These are phyloP conservation scores for Vigna nakashimae DNA, from an alignment of 306 rosid genomes.

Conservation along the genomic window DNA sequence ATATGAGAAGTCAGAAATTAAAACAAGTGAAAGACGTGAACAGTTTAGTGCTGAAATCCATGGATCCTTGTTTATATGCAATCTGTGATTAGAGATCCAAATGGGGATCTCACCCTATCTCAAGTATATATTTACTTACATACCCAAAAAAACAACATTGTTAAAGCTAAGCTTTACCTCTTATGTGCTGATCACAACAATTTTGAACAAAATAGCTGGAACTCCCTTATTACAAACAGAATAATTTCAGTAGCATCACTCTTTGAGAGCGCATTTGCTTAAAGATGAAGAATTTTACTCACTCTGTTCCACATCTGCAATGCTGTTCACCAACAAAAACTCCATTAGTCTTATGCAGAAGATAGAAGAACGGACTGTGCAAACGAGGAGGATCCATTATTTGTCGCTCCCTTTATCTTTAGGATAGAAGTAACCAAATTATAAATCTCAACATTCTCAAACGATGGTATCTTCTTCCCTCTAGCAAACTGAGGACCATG, in stretches of 20 bases:
- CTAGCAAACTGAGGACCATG: slow-evolving; percentile 95
- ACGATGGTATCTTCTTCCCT: slow-evolving; percentile 87
- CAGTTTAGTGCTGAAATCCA: slow-evolving; percentile 6
- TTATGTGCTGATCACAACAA: slow-evolving; percentile 35
- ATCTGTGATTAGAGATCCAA: slow-evolving; percentile 19
- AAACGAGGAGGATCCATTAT: slow-evolving; percentile 83
- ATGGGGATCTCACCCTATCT: slow-evolving; percentile 36
- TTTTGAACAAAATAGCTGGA: slow-evolving; percentile 29
- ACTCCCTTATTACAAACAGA: slow-evolving; percentile 33
- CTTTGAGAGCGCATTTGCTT: slow-evolving; percentile 28
- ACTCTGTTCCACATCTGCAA: background rate
- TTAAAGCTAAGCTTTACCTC: slow-evolving; percentile 38
- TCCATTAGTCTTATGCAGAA: slow-evolving; percentile 40
- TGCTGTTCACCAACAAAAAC: slow-evolving; percentile 14
- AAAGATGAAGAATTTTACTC: slow-evolving; percentile 28
- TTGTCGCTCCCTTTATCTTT: slow-evolving; percentile 75
- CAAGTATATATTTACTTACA: slow-evolving; percentile 35
- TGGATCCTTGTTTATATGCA: slow-evolving; percentile 6
- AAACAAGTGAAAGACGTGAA: slow-evolving; percentile 10
- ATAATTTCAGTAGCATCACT: slow-evolving; percentile 8
- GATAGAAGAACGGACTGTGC: slow-evolving; percentile 71
- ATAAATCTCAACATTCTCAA: slow-evolving; percentile 93
- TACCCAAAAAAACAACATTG: slow-evolving; percentile 16
- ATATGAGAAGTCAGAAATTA: background rate
- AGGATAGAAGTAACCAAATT: slow-evolving; percentile 90